Evolutionary conservation across 169 alveolate species (phyloP), one percentile per base, ranked within the genome.

Genomic region (Eimeria praecox): DNA sequence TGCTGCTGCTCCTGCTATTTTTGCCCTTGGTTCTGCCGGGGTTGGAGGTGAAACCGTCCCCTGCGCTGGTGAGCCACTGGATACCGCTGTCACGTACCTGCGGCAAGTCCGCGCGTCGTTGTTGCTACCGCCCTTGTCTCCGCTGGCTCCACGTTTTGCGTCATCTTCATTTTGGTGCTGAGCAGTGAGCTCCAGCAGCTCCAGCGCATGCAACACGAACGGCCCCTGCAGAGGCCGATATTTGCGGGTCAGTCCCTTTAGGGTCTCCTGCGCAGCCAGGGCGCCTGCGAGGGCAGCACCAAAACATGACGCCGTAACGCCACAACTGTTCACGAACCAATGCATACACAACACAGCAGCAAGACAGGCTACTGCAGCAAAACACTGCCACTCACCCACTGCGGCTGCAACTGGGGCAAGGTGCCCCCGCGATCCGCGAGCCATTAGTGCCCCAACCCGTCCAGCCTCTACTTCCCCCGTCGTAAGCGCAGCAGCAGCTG

Each of bases 231-330:
- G 92, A 46, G 86, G 71, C 62, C 80, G 73, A 46, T 86, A 86
- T 38, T 52, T 86, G 42, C 92, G 75, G 42, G 92, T 94, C 38
- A 94, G 54, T 9, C 95, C 96, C 64, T 94, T 94, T n/a, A 94
- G 59, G 16, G 92, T 56, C 69, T 94, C 96, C 38, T 94, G 96
- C 27, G 96, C 96, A 16, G 96, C 94, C 38, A 89, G 73, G 64
- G 90, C 96, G 8, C 96, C 96, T 94, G 95, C 64, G n/a, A 54
- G 49, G 71, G 49, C 44, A n/a, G 46, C 66, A 40, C 64, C 90
- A 49, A 49, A 10, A 82, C 90, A 49, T 9, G 69, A 82, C 66
- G 12, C 64, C 10, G 46, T n/a, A 16, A 27, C 90, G 5, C 18
- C 90, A 33, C 90, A n/a, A 52, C 35, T 42, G 42, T 22, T 22